phyloP scores from a whole-genome alignment of 2,329 filamentous ascomycete genomes.

The Colletotrichum theobromicola region DNA sequence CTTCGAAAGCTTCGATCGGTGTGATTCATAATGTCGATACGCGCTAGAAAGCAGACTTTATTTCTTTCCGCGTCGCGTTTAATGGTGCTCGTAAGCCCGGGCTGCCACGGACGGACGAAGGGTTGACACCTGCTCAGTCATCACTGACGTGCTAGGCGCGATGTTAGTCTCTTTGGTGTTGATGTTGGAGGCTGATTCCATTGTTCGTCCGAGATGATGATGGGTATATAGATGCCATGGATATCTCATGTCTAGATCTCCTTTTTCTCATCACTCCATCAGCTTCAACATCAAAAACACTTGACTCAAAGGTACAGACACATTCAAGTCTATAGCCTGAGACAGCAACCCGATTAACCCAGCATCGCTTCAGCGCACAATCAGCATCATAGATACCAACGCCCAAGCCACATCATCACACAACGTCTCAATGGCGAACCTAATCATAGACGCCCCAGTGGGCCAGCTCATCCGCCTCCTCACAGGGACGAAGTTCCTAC shows the following conservation, averaged over 20 bases:
- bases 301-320: not conserved
- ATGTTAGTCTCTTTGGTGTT: not conserved
- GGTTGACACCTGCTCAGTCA: constrained; percentile 5
- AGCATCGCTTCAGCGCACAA: not conserved
- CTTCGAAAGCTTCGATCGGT: not conserved
- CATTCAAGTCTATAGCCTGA: not conserved
- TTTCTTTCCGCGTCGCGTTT: not conserved
- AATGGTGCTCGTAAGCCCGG: not conserved
- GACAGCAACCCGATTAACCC: not conserved
- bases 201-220: not conserved
- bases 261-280: not conserved
- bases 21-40: constrained; percentile 11
- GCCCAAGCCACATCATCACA: not conserved
- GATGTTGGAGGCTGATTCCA: not conserved
- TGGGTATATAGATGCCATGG: not conserved
- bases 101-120: not conserved
- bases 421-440: not conserved
- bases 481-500: constrained; percentile 56
- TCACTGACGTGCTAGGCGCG: not conserved
- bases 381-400: not conserved
- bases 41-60: not conserved
- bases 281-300: not conserved
- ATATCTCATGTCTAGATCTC: not conserved
- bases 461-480: constrained; percentile 63
- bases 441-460: constrained; percentile 60